Conservation (phyloP, 2,329 filamentous ascomycete genomes). For the Leptographium lundbergii region DNA sequence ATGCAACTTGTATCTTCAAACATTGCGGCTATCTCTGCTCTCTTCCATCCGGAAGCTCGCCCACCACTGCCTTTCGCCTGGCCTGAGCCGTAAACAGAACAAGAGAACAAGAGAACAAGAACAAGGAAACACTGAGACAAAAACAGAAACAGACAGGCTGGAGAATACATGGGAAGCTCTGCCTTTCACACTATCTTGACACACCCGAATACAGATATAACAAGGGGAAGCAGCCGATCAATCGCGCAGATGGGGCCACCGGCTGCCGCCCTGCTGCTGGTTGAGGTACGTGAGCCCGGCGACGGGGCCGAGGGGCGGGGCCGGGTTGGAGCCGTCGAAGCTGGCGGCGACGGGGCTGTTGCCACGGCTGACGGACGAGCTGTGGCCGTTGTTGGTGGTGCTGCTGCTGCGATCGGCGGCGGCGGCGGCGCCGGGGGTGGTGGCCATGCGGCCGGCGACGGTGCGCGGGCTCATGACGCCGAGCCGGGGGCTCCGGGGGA, state of each 20-base stretch:
- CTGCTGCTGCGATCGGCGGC: constrained; percentile 14
- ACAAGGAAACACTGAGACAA: not conserved
- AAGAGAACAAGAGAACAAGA: not conserved
- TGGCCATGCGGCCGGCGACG: constrained; percentile 10
- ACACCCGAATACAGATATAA: too few relatives aligned
- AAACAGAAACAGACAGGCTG: not conserved
- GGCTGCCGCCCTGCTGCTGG: constrained; percentile 24
- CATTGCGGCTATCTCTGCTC: too few relatives aligned
- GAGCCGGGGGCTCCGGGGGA: constrained; percentile 44
- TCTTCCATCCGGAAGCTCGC: too few relatives aligned
- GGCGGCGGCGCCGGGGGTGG: constrained; percentile 14
- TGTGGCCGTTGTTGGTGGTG: constrained; percentile 16
- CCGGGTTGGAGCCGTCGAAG: constrained; percentile 14
- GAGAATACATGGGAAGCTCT: too few relatives aligned
- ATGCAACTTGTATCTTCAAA: too few relatives aligned
- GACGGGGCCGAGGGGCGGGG: not conserved
- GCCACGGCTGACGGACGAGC: constrained; percentile 26
- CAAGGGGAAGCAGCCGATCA: constrained; percentile 1
- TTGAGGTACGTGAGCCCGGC: constrained; percentile 27
- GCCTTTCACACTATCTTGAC: too few relatives aligned
- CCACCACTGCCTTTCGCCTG: too few relatives aligned
- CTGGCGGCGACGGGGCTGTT: constrained; percentile 31
- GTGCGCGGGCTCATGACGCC: constrained; percentile 38
- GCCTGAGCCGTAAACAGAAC: too few relatives aligned
- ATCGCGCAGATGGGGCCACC: constrained; percentile 33